phyloP scores from a whole-genome alignment of 305 asterid genomes.

The Ajuga reptans region DNA sequence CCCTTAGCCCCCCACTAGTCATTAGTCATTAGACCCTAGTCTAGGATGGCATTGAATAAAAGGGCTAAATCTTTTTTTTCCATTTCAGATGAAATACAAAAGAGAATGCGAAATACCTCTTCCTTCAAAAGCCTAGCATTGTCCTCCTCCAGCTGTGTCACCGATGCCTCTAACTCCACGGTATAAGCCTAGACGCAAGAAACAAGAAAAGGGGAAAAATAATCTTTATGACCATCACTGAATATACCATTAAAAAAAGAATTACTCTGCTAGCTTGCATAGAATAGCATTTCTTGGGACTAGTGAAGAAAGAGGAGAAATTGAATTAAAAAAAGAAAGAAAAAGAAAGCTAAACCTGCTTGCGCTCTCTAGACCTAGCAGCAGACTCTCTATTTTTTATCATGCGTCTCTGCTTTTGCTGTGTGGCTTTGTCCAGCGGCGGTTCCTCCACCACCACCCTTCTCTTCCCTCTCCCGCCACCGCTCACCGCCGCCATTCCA shows the following conservation, averaged over 20 bases:
- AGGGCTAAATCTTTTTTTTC: background rate
- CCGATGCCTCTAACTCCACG: constrained; percentile 80
- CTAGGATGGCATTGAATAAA: no score
- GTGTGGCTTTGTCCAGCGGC: constrained; percentile 81
- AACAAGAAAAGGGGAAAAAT: background rate
- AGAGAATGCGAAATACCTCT: constrained; percentile 41
- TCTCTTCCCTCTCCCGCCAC: constrained; percentile 65
- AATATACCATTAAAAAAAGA: background rate
- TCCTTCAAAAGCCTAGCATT: constrained; percentile 60
- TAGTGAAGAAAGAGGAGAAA: background rate
- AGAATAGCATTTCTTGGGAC: background rate
- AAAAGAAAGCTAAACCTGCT: constrained; percentile 48
- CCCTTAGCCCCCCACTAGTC: no score
- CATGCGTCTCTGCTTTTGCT: constrained; percentile 96
- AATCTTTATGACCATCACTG: background rate
- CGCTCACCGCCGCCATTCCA: constrained; percentile 31
- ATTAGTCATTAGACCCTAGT: no score
- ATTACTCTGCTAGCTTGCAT: background rate
- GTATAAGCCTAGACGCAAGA: constrained; percentile 61
- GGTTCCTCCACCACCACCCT: constrained; percentile 63
- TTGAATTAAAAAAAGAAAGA: background rate
- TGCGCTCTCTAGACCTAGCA: constrained; percentile 90
- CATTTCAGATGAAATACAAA: background rate
- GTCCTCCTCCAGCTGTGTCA: constrained; percentile 74
- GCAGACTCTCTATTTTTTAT: constrained; percentile 94